Evolutionary conservation across 2,329 filamentous ascomycete genomes (phyloP), one percentile per base, ranked within the genome.

Genomic region (Coniochaeta sp.): DNA sequence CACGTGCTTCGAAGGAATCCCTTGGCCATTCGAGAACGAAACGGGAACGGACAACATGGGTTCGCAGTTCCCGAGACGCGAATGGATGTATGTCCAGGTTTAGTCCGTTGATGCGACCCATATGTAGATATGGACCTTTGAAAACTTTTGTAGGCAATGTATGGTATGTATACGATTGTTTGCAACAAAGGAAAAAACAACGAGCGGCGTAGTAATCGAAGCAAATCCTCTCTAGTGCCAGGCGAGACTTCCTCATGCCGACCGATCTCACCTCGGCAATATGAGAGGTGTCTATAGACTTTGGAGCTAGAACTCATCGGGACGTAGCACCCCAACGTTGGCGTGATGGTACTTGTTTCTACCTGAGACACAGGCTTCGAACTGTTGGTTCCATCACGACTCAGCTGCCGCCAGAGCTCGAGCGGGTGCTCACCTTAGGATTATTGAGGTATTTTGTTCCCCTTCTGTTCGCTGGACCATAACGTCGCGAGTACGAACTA

Each of bases 1-100:
- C 54, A 38, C 54, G 33, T 56, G 54, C 33, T 7, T 56, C 54
- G 54, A 56, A 56, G 28, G 33, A 56, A n/a, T n/a, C n/a, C n/a
- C n/a, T 36, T 24, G 17, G 12, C 8, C 31, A 55, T 34, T n/a
- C 43, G 24, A 52, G 12, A 52, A 14, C n/a, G n/a, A n/a, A n/a
- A n/a, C n/a, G n/a, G n/a, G 47, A 5, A 52, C 22, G 12, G 16
- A 55, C 28, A 12, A 26, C 43, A 47, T 2, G 43, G 43, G 9
- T 12, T 26, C 3, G n/a, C 11, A 40, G 38, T 17, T 47, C 7
- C 12, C 34, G 28, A 36, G 34, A 36, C 34, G 34, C 34, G 31
- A 33, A 11, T 33, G 31, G 31, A n/a, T n/a, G n/a, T n/a, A n/a
- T n/a, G n/a, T n/a, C n/a, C n/a, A n/a, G n/a, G n/a, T n/a, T n/a